These are phyloP conservation scores for Mucor sp. DNA, from an alignment of 371 early-diverging fungal species.

Conservation along the genomic window DNA sequence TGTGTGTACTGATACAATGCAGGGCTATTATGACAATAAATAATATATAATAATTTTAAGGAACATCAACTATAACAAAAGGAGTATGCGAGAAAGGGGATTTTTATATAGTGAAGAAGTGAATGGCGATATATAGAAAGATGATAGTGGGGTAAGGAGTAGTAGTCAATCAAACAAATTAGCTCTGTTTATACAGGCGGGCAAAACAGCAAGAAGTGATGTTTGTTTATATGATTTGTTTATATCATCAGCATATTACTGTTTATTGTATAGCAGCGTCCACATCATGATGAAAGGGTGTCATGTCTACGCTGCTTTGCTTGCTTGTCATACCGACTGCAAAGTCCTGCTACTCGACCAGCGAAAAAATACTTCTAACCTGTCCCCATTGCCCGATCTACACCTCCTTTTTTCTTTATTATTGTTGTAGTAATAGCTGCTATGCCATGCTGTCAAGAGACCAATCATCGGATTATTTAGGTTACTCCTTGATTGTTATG, in stretches of 20 bases:
- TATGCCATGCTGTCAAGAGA: conserved; percentile 29
- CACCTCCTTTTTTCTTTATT: conserved; percentile 16
- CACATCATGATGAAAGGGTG: not conserved
- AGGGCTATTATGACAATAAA: conserved; percentile 7
- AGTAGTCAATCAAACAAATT: not conserved
- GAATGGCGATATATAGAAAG: conserved; percentile 15
- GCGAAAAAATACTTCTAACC: conserved; percentile 1
- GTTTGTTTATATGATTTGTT: conserved; percentile 7
- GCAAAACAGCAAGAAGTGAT: not conserved
- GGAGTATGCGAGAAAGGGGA: conserved; percentile 4
- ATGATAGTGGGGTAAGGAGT: conserved; percentile 22
- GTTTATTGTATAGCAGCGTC: conserved; percentile 6
- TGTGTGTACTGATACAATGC: conserved; percentile 2
- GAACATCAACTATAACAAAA: not conserved
- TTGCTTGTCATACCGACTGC: not conserved
- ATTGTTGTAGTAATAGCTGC: not conserved
- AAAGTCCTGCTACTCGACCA: not conserved
- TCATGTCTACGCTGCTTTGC: not conserved
- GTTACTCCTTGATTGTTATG: conserved; percentile 2
- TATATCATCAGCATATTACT: conserved; percentile 26
- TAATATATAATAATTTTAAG: conserved; percentile 3
- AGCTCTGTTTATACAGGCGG: not conserved
- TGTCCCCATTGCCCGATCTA: conserved; percentile 7
- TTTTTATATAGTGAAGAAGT: conserved; percentile 4
- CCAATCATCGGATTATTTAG: conserved; percentile 4